These are phyloP conservation scores for Lepiota venenata DNA, from an alignment of 768 basidiomycete genomes.

Conservation along the genomic window DNA sequence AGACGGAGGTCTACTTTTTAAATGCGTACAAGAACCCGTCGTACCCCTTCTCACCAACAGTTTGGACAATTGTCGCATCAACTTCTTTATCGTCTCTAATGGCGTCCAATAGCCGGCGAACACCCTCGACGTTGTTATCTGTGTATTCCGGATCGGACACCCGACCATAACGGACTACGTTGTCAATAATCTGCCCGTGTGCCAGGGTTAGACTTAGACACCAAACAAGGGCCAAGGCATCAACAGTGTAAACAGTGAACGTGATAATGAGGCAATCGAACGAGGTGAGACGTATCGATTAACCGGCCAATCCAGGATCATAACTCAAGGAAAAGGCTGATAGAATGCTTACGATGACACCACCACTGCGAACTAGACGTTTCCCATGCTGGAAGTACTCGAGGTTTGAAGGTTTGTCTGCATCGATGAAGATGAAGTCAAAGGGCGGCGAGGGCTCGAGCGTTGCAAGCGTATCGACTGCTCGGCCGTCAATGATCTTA, in stretches of 20 bases:
- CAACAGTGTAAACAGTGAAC: too few relatives aligned
- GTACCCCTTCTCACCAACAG: slow-evolving; percentile 49
- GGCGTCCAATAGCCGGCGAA: slow-evolving; percentile 39
- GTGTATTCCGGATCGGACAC: slow-evolving; percentile 38
- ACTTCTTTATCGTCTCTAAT: slow-evolving; percentile 49
- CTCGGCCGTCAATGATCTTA: slow-evolving; percentile 48
- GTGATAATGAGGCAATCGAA: too few relatives aligned
- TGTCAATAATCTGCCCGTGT: slow-evolving; percentile 50
- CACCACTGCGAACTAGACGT: slow-evolving; percentile 54
- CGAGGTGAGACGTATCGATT: too few relatives aligned
- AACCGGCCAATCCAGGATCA: too few relatives aligned
- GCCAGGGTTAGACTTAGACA: too few relatives aligned
- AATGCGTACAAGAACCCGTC: slow-evolving; percentile 52
- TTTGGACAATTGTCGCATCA: slow-evolving; percentile 47
- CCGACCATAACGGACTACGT: slow-evolving; percentile 49
- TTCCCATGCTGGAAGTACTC: slow-evolving; percentile 60
- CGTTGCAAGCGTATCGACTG: slow-evolving; percentile 43
- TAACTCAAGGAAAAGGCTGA: too few relatives aligned
- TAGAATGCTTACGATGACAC: slow-evolving; percentile 49
- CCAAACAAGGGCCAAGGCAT: too few relatives aligned
- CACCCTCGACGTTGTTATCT: slow-evolving; percentile 39
- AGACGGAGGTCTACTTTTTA: slow-evolving; percentile 23
- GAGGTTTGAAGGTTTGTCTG: slow-evolving; percentile 56
- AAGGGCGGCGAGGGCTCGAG: slow-evolving; percentile 49
- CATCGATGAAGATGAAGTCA: slow-evolving; percentile 72